A percentile compares a stretch with the other conserved stretches of the same genome.
Conservation (phyloP, 192 early-diverging fungal genomes). For the Entophlyctis helioformis region DNA sequence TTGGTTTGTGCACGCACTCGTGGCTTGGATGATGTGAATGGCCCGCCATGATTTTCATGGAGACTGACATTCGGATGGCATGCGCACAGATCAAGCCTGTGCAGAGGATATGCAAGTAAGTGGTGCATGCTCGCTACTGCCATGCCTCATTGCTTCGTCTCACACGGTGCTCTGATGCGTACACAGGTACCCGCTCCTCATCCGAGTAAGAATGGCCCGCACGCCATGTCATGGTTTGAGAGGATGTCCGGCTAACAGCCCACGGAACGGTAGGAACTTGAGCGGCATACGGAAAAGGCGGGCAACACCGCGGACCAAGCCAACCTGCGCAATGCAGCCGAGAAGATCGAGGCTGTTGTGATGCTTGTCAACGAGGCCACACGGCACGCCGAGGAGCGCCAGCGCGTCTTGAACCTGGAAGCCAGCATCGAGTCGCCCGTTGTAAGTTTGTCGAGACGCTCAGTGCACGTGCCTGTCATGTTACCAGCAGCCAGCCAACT, state of each 20-base stretch:
- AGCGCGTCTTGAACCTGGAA: slow-evolving; percentile 24
- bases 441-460: slow-evolving; percentile 6
- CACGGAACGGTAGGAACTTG: slow-evolving; percentile 18
- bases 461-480: no score
- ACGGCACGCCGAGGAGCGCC: slow-evolving; percentile 30
- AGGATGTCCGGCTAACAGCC: background rate
- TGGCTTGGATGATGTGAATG: no score
- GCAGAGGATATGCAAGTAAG: slow-evolving; percentile 47
- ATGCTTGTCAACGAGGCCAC: slow-evolving; percentile 41
- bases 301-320: slow-evolving; percentile 30
- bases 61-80: slow-evolving; percentile 1
- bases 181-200: slow-evolving; percentile 25
- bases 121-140: background rate
- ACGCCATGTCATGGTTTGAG: background rate
- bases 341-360: slow-evolving; percentile 42
- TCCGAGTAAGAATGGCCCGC: slow-evolving; percentile 1
- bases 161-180: no score
- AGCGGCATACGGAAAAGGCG: slow-evolving; percentile 36
- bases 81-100: slow-evolving; percentile 41
- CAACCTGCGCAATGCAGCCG: slow-evolving; percentile 23
- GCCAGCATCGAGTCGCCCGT: slow-evolving; percentile 25
- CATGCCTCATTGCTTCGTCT: no score
- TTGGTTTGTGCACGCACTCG: slow-evolving; percentile 12
- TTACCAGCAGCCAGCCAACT: no score
- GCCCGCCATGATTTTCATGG: background rate